phyloP scores from a whole-genome alignment of 495 filamentous ascomycete genomes.

The Penicillium pulvis region DNA sequence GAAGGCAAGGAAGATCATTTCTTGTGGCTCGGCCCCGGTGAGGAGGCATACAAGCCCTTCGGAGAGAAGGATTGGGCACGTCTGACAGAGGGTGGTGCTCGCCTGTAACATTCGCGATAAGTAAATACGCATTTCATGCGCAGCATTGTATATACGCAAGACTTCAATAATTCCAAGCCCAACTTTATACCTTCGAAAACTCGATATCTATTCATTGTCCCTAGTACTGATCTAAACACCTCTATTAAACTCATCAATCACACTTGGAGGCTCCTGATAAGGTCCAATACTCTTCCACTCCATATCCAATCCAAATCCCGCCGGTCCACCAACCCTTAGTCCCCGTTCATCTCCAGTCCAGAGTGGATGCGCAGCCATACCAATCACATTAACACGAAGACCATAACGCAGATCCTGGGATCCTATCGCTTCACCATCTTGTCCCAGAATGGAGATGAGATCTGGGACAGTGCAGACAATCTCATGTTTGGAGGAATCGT shows the following conservation, averaged over 20 bases:
- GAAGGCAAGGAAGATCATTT: constrained; percentile 50
- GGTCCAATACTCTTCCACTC: constrained; percentile 25
- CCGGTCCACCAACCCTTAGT: constrained; percentile 38
- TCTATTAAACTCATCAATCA: constrained; percentile 25
- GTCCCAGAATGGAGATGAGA: constrained; percentile 33
- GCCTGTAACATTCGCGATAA: constrained; percentile 37
- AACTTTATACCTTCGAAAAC: no score
- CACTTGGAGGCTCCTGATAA: constrained; percentile 27
- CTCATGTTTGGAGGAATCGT: constrained; percentile 24
- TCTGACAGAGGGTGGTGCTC: constrained; percentile 51
- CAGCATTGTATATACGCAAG: neutral
- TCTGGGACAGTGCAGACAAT: constrained; percentile 37
- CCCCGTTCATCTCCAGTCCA: constrained; percentile 37
- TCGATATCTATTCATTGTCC: neutral
- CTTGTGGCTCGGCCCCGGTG: constrained; percentile 57
- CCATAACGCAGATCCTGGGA: constrained; percentile 41
- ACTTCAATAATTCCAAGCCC: neutral
- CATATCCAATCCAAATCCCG: constrained; percentile 30
- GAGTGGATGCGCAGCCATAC: constrained; percentile 35
- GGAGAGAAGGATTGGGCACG: constrained; percentile 58
- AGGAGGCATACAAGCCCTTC: constrained; percentile 60
- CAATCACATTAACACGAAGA: constrained; percentile 37
- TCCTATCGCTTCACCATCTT: constrained; percentile 35
- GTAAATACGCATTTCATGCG: no score
- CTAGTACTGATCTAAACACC: neutral